Conservation (phyloP, 2,329 filamentous ascomycete species). For the Paecilomyces niveus region DNA sequence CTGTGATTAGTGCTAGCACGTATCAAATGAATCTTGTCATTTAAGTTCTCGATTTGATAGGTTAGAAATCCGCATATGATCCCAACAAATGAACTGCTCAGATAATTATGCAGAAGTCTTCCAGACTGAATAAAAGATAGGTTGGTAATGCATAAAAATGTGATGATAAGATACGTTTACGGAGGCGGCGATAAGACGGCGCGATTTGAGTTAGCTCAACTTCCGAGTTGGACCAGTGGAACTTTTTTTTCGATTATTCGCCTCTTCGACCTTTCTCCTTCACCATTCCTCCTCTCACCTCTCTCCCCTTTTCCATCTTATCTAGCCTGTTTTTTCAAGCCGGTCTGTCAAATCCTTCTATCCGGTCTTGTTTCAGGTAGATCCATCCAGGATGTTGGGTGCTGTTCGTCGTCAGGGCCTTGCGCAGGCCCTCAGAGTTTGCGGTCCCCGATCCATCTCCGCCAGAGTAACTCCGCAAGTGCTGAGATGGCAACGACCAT, state of each 20-base stretch:
- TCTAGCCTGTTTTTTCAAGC: not conserved
- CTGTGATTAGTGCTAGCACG: not conserved
- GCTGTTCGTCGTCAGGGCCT: slow-evolving; percentile 33
- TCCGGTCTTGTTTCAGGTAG: not conserved
- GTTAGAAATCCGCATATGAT: too few species aligned
- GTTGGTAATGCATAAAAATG: not conserved
- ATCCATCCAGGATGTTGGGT: slow-evolving; percentile 24
- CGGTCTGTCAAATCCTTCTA: not conserved
- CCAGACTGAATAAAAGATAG: too few species aligned
- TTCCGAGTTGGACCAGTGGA: not conserved
- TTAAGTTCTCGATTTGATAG: too few species aligned
- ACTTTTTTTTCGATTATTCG: not conserved
- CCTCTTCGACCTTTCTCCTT: not conserved
- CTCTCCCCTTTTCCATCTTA: not conserved
- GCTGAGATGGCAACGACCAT: slow-evolving; percentile 19
- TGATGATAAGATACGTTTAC: not conserved
- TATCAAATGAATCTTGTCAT: too few species aligned
- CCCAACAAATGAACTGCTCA: too few species aligned
- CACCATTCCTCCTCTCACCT: not conserved
- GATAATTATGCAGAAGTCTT: too few species aligned
- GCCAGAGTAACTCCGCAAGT: slow-evolving; percentile 20
- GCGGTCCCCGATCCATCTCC: slow-evolving; percentile 21
- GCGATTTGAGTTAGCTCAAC: not conserved
- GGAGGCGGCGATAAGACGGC: not conserved
- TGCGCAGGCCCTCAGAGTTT: slow-evolving; percentile 28